These are phyloP conservation scores for Pseudonitzschia pungens DNA, from an alignment of 108 stramenopile species.

Conservation along the genomic window DNA sequence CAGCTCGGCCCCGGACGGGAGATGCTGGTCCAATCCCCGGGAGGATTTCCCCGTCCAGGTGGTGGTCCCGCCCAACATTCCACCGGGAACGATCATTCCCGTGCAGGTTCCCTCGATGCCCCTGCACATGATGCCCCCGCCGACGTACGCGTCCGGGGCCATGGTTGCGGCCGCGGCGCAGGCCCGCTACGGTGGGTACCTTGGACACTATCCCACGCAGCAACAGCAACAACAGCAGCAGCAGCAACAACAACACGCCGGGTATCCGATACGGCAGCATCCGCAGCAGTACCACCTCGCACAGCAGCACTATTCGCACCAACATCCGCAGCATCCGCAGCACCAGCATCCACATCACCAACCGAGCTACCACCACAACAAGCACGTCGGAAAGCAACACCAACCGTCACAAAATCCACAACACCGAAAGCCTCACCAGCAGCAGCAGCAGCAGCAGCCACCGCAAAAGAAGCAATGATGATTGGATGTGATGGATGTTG, in stretches of 20 bases:
- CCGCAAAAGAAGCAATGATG: not conserved
- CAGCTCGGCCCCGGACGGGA: slow-evolving; percentile 50
- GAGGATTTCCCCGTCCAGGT: slow-evolving; percentile 48
- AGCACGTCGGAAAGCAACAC: not conserved
- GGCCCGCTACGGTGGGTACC: too few species aligned
- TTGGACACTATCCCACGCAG: not conserved
- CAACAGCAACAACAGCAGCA: not conserved
- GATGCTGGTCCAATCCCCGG: slow-evolving; percentile 57
- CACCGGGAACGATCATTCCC: slow-evolving; percentile 66
- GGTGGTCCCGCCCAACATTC: slow-evolving; percentile 61
- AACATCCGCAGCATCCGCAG: not conserved
- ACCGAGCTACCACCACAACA: not conserved
- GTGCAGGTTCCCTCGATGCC: slow-evolving; percentile 62
- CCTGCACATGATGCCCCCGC: slow-evolving; percentile 33
- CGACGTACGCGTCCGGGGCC: too few species aligned
- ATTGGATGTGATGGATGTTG: too few species aligned
- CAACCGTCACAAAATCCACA: not conserved
- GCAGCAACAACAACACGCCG: slow-evolving; percentile 11
- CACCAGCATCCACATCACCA: slow-evolving; percentile 2
- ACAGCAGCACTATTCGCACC: not conserved
- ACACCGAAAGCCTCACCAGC: not conserved
- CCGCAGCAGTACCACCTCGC: not conserved
- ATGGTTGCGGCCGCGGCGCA: too few species aligned
- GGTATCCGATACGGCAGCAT: not conserved
- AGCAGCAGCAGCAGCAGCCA: not conserved